phyloP scores from a whole-genome alignment of 169 alveolate genomes.

The Blepharisma undulans region DNA sequence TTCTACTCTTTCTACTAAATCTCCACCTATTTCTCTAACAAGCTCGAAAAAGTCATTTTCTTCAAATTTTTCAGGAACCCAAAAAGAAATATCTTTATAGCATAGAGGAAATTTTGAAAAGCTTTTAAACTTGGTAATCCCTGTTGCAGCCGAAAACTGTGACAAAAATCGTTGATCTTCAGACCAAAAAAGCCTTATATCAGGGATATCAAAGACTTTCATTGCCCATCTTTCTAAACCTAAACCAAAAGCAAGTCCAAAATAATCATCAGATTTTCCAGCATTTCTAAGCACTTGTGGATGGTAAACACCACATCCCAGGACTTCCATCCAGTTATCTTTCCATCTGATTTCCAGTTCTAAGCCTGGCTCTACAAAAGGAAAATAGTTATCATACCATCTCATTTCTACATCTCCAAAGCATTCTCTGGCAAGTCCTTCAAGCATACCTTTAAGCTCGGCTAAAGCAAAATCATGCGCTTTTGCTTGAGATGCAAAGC shows the following conservation, averaged over 20 bases:
- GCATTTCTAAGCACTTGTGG: slow-evolving; percentile 79
- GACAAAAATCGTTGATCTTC: slow-evolving; percentile 85
- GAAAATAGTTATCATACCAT: slow-evolving; percentile 91
- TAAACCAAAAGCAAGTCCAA: slow-evolving; percentile 95
- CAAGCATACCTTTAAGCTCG: slow-evolving; percentile 75
- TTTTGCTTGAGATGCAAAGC: background rate
- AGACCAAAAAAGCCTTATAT: slow-evolving; percentile 92
- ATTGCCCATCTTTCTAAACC: slow-evolving; percentile 93
- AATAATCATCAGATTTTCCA: slow-evolving; percentile 58
- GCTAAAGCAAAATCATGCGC: slow-evolving; percentile 9
- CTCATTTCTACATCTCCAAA: slow-evolving; percentile 83
- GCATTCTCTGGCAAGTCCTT: slow-evolving; percentile 74
- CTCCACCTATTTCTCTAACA: slow-evolving; percentile 68
- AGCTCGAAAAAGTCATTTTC: slow-evolving; percentile 79
- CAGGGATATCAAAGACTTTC: slow-evolving; percentile 88
- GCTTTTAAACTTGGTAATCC: slow-evolving; percentile 72
- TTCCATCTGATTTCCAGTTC: slow-evolving; percentile 85
- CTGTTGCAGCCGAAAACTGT: slow-evolving; percentile 77
- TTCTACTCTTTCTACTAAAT: slow-evolving; percentile 81
- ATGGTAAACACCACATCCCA: slow-evolving; percentile 92
- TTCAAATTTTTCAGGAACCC: slow-evolving; percentile 70
- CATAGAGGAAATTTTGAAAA: slow-evolving; percentile 84
- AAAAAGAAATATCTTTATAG: slow-evolving; percentile 84
- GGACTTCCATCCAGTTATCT: slow-evolving; percentile 87
- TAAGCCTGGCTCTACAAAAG: slow-evolving; percentile 91